Percentiles rank a stretch among this genome's conserved stretches.
These are phyloP conservation scores for Piper betle DNA, from an alignment of 164 flowering plant species.

Conservation along the genomic window DNA sequence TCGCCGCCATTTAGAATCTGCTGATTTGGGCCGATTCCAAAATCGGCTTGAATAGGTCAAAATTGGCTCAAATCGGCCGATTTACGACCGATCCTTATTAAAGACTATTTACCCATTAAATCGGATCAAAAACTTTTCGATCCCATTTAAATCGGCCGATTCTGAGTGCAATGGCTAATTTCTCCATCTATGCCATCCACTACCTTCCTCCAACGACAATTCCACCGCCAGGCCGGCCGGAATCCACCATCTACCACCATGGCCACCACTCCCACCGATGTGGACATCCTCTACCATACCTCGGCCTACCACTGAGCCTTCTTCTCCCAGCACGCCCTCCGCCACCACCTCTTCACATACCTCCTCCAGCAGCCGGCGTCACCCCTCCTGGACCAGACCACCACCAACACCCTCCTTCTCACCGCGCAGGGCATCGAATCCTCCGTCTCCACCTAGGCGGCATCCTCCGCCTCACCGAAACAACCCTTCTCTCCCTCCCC, in stretches of 20 bases:
- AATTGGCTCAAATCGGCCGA: too few relatives aligned
- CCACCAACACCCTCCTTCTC: constrained; percentile 23
- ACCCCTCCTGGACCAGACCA: constrained; percentile 13
- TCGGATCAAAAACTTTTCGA: too few relatives aligned
- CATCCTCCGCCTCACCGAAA: constrained; percentile 34
- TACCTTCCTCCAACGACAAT: background rate
- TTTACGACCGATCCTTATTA: too few relatives aligned
- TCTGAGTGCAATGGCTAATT: too few relatives aligned
- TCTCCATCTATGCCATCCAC: too few relatives aligned
- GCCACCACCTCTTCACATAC: constrained; percentile 31
- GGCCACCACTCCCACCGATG: constrained; percentile 17
- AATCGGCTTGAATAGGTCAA: too few relatives aligned
- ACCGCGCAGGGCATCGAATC: constrained; percentile 39
- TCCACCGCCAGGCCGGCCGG: background rate
- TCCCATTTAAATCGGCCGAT: too few relatives aligned
- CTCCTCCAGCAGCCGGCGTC: constrained; percentile 19
- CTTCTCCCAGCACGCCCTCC: constrained; percentile 32
- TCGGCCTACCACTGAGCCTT: constrained; percentile 25
- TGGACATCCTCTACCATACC: constrained; percentile 35
- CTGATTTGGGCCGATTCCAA: too few relatives aligned
- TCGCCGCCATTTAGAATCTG: too few relatives aligned
- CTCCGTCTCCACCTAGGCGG: constrained; percentile 22
- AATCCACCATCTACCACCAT: background rate
- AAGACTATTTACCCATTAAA: too few relatives aligned
- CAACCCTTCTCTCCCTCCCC: constrained; percentile 26